Evolutionary conservation across 2,329 filamentous ascomycete species (phyloP).

Genomic region (Dactylellina sp.): DNA sequence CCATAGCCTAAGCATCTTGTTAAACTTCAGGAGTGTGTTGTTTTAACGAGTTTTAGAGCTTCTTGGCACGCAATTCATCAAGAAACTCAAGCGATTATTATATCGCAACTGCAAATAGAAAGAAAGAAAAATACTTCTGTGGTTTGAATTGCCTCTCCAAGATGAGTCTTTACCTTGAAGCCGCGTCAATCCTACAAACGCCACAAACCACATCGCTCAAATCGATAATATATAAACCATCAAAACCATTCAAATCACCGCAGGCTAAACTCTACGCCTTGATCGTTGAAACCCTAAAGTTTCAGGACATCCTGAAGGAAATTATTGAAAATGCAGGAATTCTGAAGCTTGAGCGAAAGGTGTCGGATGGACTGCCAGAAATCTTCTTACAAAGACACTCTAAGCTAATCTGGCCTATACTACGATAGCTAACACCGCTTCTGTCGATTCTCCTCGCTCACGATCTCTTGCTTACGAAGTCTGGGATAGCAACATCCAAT

Average conservation of each 20-base stretch:
- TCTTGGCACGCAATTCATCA: too few species aligned
- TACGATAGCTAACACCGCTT: constrained; percentile 30
- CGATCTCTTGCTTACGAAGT: constrained; percentile 84
- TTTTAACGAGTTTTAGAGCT: too few species aligned
- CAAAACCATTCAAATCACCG: constrained; percentile 79
- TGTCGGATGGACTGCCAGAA: too few species aligned
- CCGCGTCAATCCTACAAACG: constrained; percentile 77
- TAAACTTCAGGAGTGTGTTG: too few species aligned
- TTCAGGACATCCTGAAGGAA: constrained; percentile 85
- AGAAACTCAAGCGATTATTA: too few species aligned
- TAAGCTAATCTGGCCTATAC: neutral
- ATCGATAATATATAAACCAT: constrained; percentile 79
- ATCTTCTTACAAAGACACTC: neutral
- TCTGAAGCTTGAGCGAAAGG: constrained; percentile 84
- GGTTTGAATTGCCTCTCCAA: constrained; percentile 4
- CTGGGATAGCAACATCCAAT: constrained; percentile 82
- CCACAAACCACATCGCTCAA: constrained; percentile 82
- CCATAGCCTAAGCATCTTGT: too few species aligned
- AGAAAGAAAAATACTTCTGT: too few species aligned
- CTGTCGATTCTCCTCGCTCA: constrained; percentile 86
- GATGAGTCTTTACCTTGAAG: constrained; percentile 97
- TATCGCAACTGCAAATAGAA: too few species aligned
- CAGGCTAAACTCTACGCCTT: constrained; percentile 88
- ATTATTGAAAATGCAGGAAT: constrained; percentile 85
- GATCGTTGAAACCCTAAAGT: constrained; percentile 87